Conservation (phyloP, 169 alveolate genomes). For the Plasmodium coatneyi region DNA sequence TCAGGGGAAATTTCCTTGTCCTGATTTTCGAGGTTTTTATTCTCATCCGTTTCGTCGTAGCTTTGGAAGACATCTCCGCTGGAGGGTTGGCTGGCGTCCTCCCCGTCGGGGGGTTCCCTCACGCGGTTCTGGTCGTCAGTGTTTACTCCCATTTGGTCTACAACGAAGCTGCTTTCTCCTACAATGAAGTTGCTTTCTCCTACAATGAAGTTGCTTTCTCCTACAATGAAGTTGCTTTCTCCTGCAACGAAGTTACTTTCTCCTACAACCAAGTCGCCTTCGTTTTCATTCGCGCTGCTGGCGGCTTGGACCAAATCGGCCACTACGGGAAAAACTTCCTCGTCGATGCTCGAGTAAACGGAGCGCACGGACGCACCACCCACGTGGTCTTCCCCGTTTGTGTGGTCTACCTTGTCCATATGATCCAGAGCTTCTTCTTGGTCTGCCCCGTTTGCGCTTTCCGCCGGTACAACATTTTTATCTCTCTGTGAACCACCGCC, state of each 20-base stretch:
- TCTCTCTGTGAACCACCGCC: not conserved
- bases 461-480: not conserved
- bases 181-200: not conserved
- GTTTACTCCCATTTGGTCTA: not conserved
- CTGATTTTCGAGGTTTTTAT: not conserved
- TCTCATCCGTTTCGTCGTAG: conserved; percentile 38
- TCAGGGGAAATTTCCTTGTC: not conserved
- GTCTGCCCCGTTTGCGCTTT: not conserved
- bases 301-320: not conserved
- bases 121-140: not conserved
- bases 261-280: not conserved
- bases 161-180: not conserved
- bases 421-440: not conserved
- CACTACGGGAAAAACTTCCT: not conserved
- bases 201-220: not conserved
- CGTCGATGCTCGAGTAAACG: not conserved
- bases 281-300: not conserved
- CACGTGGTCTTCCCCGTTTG: not conserved
- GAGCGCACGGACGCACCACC: not conserved
- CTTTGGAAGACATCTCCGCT: conserved; percentile 36
- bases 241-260: not conserved
- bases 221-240: not conserved
- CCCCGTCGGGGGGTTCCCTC: not conserved
- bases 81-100: not conserved
- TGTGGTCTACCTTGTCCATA: not conserved